Percentiles rank a stretch among this genome's conserved stretches.
Conservation (phyloP, 495 filamentous ascomycete genomes). For the Friedmanniomyces simplex region DNA sequence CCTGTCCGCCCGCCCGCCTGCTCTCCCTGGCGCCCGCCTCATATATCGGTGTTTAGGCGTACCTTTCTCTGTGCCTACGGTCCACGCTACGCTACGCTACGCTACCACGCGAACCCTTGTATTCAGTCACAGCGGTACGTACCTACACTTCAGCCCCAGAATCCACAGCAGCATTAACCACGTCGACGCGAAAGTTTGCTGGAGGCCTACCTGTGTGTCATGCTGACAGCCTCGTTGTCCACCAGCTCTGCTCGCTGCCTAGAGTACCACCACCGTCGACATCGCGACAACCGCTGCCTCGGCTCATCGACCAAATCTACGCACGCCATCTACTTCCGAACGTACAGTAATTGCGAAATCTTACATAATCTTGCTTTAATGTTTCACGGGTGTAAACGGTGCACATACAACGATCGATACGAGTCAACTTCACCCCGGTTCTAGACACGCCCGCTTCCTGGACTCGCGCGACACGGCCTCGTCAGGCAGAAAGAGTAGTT, state of each 20-base stretch:
- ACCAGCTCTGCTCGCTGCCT: not conserved
- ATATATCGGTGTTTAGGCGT: not conserved
- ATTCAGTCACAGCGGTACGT: not conserved
- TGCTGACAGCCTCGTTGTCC: conserved; percentile 2
- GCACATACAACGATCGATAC: not conserved
- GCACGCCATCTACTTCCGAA: not conserved
- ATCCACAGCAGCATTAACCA: not conserved
- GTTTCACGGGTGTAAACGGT: not conserved
- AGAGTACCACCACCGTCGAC: not conserved
- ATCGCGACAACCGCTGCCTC: no score
- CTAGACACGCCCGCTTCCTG: no score
- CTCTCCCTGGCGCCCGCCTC: not conserved
- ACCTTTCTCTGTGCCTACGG: not conserved
- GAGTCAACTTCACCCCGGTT: not conserved
- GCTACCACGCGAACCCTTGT: not conserved
- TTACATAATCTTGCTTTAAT: not conserved
- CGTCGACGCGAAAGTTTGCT: not conserved
- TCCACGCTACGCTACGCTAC: no score
- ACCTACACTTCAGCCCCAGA: not conserved
- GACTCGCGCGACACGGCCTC: no score
- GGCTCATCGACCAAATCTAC: not conserved
- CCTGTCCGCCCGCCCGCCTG: not conserved
- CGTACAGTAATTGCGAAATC: not conserved
- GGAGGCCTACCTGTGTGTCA: not conserved
- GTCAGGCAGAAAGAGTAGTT: not conserved